Conservation (phyloP, 257 asterid genomes). For the Solanum infundibuliforme region DNA sequence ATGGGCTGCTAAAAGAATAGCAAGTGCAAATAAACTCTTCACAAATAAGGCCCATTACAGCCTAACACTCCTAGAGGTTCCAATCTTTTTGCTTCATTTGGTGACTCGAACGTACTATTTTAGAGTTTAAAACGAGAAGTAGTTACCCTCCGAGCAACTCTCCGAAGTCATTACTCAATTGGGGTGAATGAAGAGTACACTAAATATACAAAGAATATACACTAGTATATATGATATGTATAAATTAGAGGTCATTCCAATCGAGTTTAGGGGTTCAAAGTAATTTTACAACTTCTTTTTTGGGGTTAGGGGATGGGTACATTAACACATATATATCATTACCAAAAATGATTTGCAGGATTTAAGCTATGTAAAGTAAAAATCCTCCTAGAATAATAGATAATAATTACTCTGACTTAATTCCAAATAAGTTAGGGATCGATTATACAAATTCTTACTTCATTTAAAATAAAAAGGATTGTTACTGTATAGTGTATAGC, state of each 20-base stretch:
- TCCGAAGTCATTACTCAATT: background rate
- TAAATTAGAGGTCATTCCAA: background rate
- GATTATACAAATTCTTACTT: background rate
- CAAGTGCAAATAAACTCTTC: background rate
- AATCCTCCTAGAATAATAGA: background rate
- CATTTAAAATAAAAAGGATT: background rate
- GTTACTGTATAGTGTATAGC: background rate
- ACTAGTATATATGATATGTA: background rate
- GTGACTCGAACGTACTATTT: background rate
- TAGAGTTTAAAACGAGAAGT: fast-evolving
- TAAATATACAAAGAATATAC: background rate
- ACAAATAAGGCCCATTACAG: background rate
- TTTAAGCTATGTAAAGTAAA: background rate
- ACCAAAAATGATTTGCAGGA: too few species aligned
- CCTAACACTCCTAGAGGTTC: background rate
- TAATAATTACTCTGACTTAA: fast-evolving
- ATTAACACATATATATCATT: too few species aligned
- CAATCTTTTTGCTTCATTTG: too few species aligned
- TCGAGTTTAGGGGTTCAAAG: too few species aligned
- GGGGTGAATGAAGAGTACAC: background rate
- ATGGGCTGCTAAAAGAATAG: background rate
- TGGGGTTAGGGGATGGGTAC: too few species aligned
- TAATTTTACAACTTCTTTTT: too few species aligned
- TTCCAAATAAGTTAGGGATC: background rate
- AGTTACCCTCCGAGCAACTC: too few species aligned